Percentiles rank a stretch among this genome's conserved stretches.
Evolutionary conservation across 305 asterid genomes (phyloP).

Genomic region (Nicotiana rustica): DNA sequence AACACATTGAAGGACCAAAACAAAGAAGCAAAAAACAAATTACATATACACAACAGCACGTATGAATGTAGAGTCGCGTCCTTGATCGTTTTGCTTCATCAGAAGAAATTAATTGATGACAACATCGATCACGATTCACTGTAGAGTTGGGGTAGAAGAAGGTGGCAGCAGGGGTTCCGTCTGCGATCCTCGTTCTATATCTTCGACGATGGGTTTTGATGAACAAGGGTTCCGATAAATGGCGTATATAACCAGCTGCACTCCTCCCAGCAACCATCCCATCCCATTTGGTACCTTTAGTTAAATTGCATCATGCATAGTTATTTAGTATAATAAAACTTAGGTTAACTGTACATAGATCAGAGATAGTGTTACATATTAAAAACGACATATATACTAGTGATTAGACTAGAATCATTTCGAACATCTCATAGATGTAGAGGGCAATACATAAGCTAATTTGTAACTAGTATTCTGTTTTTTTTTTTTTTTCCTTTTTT

Average conservation of each 20-base stretch:
- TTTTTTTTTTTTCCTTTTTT: no score
- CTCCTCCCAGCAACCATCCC: constrained; percentile 29
- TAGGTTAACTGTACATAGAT: background rate
- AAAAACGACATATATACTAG: no score
- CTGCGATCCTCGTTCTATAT: constrained; percentile 14
- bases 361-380: no score
- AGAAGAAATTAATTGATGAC: no score
- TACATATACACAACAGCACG: background rate
- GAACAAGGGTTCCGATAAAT: constrained; percentile 27
- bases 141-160: background rate
- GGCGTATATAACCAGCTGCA: constrained; percentile 33
- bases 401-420: no score
- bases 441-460: no score
- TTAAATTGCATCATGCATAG: background rate
- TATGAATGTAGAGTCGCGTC: background rate
- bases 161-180: background rate
- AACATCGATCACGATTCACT: no score
- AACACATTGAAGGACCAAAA: background rate
- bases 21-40: background rate
- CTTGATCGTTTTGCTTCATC: background rate
- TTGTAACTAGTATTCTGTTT: no score
- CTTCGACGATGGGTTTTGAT: background rate
- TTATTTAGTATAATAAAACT: background rate
- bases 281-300: constrained; percentile 33
- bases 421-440: no score